Evolutionary conservation across 352 stramenopile species (phyloP), one percentile per base, ranked within the genome.

Genomic region (Phytophthora aleatoria): DNA sequence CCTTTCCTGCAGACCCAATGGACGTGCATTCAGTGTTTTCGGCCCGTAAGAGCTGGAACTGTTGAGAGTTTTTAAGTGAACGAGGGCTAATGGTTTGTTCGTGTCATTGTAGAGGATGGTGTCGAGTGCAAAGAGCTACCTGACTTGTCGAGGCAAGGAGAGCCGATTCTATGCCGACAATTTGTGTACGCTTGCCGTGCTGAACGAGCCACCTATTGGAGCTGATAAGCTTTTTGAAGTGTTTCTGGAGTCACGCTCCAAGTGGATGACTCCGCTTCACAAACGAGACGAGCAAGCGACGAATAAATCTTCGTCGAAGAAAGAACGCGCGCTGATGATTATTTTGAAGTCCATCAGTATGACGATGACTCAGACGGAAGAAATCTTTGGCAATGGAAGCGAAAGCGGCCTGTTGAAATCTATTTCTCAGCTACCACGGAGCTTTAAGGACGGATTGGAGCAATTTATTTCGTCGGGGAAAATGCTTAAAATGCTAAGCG

Each of bases 1-100:
- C 81, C 84, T 3, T 95, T 95, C 45, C 50, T 92, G n/a, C 64
- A 68, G 15, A 64, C 84, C 0, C 73, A 88, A 36, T 93, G 86
- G 84, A 63, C 84, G 27, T 90, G 76, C 10, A 78, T 93, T 26
- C 61, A 89, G 51, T 77, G 78, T 47, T 95, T 95, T 57, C 67
- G 73, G 26, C 52, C 61, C 75, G 81, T 90, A 74, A 57, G 56
- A 45, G 16, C 16, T 15, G 2, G 16, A 50, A 13, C 27, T 35
- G 5, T 43, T 16, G 12, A 41, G 9, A 31, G 10, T 28, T 61
- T 41, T 13, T 41, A 27, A 33, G 24, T 43, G 27, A 45, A 13
- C 26, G 39, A 31, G 24, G 13, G 13, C 20, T 61, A 28, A 61
- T 63, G 38, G 16, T 13, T 48, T 55, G 10, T 67, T 49, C 31